Conservation (phyloP, 768 basidiomycete genomes). For the Leccinum sublutescens region DNA sequence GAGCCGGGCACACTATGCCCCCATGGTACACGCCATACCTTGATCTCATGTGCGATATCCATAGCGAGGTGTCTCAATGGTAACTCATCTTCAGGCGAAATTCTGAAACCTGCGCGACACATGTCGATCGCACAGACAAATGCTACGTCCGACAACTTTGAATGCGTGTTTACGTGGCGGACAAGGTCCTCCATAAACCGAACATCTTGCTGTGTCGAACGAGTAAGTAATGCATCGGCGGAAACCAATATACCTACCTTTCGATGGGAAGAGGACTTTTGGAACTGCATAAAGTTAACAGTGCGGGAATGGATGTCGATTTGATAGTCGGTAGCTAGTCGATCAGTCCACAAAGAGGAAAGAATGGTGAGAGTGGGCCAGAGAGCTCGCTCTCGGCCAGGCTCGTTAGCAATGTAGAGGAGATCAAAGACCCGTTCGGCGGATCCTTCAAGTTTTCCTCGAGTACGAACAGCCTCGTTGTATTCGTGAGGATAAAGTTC, state of each 20-base stretch:
- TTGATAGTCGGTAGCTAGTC: conserved; percentile 59
- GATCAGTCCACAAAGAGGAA: conserved; percentile 72
- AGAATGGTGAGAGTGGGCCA: conserved; percentile 84
- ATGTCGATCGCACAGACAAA: conserved; percentile 75
- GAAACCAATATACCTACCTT: conserved; percentile 19
- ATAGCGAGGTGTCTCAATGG: conserved; percentile 63
- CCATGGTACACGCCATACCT: conserved; percentile 44
- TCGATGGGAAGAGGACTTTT: conserved; percentile 31
- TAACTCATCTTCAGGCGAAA: conserved; percentile 53
- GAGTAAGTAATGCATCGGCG: neutral
- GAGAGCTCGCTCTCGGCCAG: conserved; percentile 49
- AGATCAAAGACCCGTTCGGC: conserved; percentile 88
- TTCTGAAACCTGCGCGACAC: conserved; percentile 63
- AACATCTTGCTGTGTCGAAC: conserved; percentile 35
- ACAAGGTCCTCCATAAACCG: conserved; percentile 63
- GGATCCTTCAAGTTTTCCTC: conserved; percentile 71
- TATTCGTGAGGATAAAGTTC: conserved; percentile 76
- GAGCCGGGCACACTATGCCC: conserved; percentile 4
- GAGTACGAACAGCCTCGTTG: conserved; percentile 61
- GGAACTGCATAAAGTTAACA: conserved; percentile 29
- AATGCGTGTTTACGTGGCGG: conserved; percentile 52
- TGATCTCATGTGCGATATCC: conserved; percentile 79
- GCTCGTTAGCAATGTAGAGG: conserved; percentile 50
- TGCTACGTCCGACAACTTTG: conserved; percentile 64
- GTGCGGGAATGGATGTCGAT: conserved; percentile 34